Percentiles rank a stretch among this genome's conserved stretches.
Conservation (phyloP, 805 yeast species). For the Isabelozyma gotoi region DNA sequence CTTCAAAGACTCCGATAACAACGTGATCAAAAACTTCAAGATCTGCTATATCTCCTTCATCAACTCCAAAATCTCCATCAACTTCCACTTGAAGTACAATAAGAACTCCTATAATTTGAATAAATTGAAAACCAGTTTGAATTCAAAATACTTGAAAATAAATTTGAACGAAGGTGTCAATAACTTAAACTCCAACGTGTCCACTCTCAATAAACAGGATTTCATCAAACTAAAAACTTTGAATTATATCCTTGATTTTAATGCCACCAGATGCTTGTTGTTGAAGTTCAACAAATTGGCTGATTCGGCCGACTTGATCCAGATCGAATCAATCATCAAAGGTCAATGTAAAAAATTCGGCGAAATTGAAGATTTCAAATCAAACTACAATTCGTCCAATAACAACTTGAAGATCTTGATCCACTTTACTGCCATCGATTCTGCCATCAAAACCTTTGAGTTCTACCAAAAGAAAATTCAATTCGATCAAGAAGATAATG, state of each 20-base stretch:
- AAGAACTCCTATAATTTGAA: slow-evolving; percentile 24
- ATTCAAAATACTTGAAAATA: slow-evolving; percentile 28
- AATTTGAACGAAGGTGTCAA: slow-evolving; percentile 21
- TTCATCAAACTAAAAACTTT: slow-evolving; percentile 39
- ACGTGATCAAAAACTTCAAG: slow-evolving; percentile 12
- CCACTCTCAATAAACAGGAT: slow-evolving; percentile 21
- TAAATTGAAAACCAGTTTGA: slow-evolving; percentile 21
- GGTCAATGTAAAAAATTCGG: slow-evolving; percentile 41
- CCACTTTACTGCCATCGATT: slow-evolving; percentile 46
- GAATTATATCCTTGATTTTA: slow-evolving; percentile 37
- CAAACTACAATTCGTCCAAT: slow-evolving; percentile 8
- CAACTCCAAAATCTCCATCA: slow-evolving; percentile 30
- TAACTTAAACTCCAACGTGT: slow-evolving; percentile 3
- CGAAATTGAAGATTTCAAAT: slow-evolving; percentile 35
- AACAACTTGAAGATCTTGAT: slow-evolving; percentile 10
- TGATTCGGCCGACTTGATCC: background rate
- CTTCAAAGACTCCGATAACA: slow-evolving; percentile 13
- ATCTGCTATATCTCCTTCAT: slow-evolving; percentile 37
- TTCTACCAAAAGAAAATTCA: slow-evolving; percentile 22
- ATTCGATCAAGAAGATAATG: slow-evolving; percentile 4
- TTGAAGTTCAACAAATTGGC: slow-evolving; percentile 8
- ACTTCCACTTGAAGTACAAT: slow-evolving; percentile 31
- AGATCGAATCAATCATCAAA: slow-evolving; percentile 12
- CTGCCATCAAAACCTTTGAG: slow-evolving; percentile 47
- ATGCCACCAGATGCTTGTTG: slow-evolving; percentile 36